These are phyloP conservation scores for Eimeria acervulina DNA, from an alignment of 169 alveolate species.

Conservation along the genomic window DNA sequence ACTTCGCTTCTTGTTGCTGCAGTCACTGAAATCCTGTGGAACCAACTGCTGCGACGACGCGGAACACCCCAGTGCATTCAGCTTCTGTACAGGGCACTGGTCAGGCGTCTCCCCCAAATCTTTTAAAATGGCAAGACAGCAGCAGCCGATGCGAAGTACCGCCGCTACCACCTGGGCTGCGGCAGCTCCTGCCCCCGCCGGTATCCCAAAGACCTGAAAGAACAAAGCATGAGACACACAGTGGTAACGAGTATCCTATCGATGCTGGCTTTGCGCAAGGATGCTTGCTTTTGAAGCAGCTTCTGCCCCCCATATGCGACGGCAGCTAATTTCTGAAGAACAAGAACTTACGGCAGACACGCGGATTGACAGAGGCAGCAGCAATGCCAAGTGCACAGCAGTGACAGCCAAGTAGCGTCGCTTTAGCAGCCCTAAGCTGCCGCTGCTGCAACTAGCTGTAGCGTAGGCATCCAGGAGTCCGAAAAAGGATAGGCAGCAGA, in stretches of 20 bases:
- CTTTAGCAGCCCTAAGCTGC: constrained; percentile 55
- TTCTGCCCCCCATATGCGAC: not conserved
- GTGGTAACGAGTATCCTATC: not conserved
- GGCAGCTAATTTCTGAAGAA: not conserved
- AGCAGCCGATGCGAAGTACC: constrained; percentile 55
- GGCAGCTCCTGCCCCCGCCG: constrained; percentile 66
- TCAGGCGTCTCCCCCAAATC: not conserved
- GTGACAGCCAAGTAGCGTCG: constrained; percentile 51
- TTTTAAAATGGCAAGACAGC: constrained; percentile 33
- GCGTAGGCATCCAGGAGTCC: constrained; percentile 61
- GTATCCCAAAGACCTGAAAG: constrained; percentile 47
- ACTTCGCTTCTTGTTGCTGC: not conserved
- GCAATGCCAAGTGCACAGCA: constrained; percentile 15
- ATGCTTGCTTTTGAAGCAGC: not conserved
- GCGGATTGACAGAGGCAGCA: constrained; percentile 64
- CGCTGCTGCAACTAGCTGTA: constrained; percentile 47
- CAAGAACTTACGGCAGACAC: not conserved
- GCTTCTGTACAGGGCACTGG: not conserved
- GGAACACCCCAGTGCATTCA: not conserved
- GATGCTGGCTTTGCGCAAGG: not conserved
- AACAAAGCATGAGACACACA: not conserved
- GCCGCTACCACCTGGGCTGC: constrained; percentile 53
- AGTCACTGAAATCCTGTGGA: not conserved
- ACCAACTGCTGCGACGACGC: not conserved
- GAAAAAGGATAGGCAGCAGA: constrained; percentile 43